Conservation (phyloP, 768 basidiomycete species). For the Russula dissimulans region DNA sequence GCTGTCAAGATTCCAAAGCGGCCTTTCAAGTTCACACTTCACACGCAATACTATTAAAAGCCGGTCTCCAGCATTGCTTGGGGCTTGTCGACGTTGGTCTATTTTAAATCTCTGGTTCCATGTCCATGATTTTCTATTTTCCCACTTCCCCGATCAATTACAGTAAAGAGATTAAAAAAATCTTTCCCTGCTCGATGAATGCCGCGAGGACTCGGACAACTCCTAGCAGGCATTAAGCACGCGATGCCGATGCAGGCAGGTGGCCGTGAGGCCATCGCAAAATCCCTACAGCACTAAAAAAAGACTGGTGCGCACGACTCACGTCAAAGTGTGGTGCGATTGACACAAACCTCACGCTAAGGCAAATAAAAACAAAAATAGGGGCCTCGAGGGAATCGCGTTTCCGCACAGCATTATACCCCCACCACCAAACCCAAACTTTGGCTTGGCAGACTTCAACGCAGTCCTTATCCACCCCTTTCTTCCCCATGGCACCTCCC, state of each 20-base stretch:
- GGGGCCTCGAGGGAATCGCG: constrained; percentile 1
- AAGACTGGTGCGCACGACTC: not conserved
- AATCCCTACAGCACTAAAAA: not conserved
- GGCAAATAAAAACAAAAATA: not conserved
- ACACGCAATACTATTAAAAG: not conserved
- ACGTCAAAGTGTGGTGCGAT: not conserved
- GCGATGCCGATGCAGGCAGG: not conserved
- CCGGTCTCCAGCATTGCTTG: not conserved
- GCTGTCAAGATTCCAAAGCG: not conserved
- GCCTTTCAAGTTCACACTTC: not conserved
- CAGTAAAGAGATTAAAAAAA: too few species aligned
- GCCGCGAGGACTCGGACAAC: not conserved
- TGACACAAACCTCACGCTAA: too few species aligned
- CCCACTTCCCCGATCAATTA: not conserved
- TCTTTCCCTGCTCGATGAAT: too few species aligned
- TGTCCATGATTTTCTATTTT: not conserved
- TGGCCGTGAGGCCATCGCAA: not conserved
- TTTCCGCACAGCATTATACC: not conserved
- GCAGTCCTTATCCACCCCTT: too few species aligned
- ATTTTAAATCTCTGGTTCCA: not conserved
- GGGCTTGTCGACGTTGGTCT: not conserved
- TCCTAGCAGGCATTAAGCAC: not conserved
- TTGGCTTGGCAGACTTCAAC: too few species aligned
- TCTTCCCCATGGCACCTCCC: too few species aligned
- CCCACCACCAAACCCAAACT: not conserved